Evolutionary conservation across 2,329 filamentous ascomycete species (phyloP).

Genomic region (Ophiostoma triangulosporum): DNA sequence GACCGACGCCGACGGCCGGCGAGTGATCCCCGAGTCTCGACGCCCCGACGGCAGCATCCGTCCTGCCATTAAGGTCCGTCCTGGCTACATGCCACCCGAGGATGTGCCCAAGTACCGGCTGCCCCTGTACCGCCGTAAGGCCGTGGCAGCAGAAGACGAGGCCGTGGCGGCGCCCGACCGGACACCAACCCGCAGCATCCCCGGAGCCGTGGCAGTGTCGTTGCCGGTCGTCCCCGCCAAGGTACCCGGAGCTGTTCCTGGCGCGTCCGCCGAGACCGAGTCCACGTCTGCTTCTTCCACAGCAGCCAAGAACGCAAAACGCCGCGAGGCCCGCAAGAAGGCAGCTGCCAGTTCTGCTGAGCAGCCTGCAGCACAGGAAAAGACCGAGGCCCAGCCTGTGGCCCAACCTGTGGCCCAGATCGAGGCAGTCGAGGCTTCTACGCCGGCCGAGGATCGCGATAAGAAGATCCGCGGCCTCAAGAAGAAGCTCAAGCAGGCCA

Average conservation of each 20-base stretch:
- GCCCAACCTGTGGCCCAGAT: background rate
- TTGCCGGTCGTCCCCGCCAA: background rate
- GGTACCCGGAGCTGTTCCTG: background rate
- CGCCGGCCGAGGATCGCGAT: conserved; percentile 51
- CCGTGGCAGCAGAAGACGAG: conserved; percentile 54
- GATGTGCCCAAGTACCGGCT: conserved; percentile 86
- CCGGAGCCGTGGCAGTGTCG: background rate
- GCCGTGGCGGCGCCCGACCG: background rate
- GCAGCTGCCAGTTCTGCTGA: conserved; percentile 5
- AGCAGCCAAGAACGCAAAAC: conserved; percentile 66
- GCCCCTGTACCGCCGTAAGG: conserved; percentile 45
- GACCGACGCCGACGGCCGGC: conserved; percentile 66
- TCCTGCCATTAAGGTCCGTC: conserved; percentile 85
- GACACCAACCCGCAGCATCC: background rate
- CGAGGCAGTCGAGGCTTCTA: conserved; percentile 12
- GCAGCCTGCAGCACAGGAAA: background rate
- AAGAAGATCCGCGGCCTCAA: conserved; percentile 85
- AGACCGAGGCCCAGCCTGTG: background rate
- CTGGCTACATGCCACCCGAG: conserved; percentile 86
- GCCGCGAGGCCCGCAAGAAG: conserved; percentile 46
- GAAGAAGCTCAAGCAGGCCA: conserved; percentile 91
- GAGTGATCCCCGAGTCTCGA: conserved; percentile 76
- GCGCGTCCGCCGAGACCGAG: background rate
- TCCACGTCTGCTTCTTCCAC: background rate
- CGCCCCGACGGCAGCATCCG: conserved; percentile 83